These are phyloP conservation scores for Coemansia sp. DNA, from an alignment of 192 early-diverging fungal species.

Conservation along the genomic window DNA sequence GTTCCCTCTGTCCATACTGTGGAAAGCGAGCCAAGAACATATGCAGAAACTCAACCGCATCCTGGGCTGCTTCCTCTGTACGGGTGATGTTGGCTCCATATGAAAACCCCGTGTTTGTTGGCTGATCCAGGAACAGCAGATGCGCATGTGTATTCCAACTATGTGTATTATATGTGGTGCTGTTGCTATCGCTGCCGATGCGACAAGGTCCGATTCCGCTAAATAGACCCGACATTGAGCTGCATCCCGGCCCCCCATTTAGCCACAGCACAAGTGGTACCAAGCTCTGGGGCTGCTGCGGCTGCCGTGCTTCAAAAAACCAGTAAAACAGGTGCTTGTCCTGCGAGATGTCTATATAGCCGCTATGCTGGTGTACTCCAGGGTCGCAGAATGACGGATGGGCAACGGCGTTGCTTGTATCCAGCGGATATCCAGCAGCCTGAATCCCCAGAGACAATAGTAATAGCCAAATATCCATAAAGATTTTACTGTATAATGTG, in stretches of 20 bases:
- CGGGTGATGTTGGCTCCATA: slow-evolving; percentile 66
- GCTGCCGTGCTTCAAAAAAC: slow-evolving; percentile 88
- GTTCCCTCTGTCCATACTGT: slow-evolving; percentile 67
- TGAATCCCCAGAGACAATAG: too few species aligned
- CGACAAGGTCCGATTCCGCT: slow-evolving; percentile 82
- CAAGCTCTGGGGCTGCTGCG: slow-evolving; percentile 36
- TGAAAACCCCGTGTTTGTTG: slow-evolving; percentile 84
- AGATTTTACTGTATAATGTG: too few species aligned
- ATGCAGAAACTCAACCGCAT: slow-evolving; percentile 82
- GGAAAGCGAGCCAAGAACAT: slow-evolving; percentile 75
- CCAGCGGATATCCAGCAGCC: slow-evolving; percentile 4
- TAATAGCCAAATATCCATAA: too few species aligned
- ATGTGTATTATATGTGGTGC: slow-evolving; percentile 64
- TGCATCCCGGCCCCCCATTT: slow-evolving; percentile 82
- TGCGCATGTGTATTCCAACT: slow-evolving; percentile 89
- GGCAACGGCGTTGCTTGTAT: not conserved
- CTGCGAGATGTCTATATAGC: slow-evolving; percentile 59
- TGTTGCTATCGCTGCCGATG: slow-evolving; percentile 65
- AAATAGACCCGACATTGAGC: slow-evolving; percentile 68
- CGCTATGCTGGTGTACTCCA: slow-evolving; percentile 80
- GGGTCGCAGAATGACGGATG: slow-evolving; percentile 79
- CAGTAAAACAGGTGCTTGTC: slow-evolving; percentile 85
- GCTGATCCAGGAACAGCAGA: slow-evolving; percentile 79
- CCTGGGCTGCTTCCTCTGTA: slow-evolving; percentile 69
- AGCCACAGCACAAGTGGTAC: slow-evolving; percentile 75